Base-by-base conservation (phyloP, 2,329 filamentous ascomycete genomes). In the Aspergillus puulaauensis region DNA sequence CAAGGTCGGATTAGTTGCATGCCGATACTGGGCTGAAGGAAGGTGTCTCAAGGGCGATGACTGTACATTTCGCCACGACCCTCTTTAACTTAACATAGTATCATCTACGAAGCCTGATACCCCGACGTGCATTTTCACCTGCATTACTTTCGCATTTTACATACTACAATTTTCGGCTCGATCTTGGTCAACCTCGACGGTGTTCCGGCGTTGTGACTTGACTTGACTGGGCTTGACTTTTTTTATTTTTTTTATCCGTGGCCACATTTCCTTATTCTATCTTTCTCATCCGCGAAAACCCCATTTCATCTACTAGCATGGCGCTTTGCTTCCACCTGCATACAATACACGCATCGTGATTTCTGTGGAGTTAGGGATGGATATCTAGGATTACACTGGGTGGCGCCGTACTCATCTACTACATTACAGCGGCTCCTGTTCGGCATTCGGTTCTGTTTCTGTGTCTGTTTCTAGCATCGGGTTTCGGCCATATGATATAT, bases 11-110 rank as follows among this genome's bases (percentile, higher is more conserved):
- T 69, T 76, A 19, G 74, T 80, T 37, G 69, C 77, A 9, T 85
- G 83, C 69, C 77, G 77, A 57, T 85, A 80, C 68, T 85, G 78
- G 77, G 73, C 78, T 37, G 77, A 82, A 58, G 82, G 82, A 12
- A 80, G 78, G 63, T 84, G 82, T 66, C 72, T 77, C 56, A 84
- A 84, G 64, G 80, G 80, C 17, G 76, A 79, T 21, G 73, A 79
- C 41, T 82, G 80, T 68, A 81, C 79, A n/a, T 82, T 76, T 66
- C 71, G 77, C 56, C 80, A 82, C 56, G 78, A 80, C 61, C 61
- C 65, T 33, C 49, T 65, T 37, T 65, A 50, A 52, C 21, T 21
- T 45, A 52, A 44, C 50, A 39, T 56, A 55, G 21, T 45, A 37
- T 44, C 23, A 37, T 55, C 51, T 15, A 39, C 15, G 11, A 27